Base-by-base conservation (phyloP, 75 land plant species). In the Pseudotsuga menziesii region DNA sequence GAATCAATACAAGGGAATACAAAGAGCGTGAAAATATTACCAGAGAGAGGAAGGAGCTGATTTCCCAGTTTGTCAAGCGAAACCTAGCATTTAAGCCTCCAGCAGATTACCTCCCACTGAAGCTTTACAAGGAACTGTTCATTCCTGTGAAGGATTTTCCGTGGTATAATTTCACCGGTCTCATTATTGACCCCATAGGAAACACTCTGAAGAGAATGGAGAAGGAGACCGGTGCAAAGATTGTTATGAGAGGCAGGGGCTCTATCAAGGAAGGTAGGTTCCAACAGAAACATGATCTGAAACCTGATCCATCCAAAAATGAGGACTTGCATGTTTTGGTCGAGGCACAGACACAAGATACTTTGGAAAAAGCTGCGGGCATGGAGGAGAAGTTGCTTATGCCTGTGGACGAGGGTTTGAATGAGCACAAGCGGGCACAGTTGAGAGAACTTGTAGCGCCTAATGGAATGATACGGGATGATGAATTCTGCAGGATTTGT, bases 201-300 rank as follows among this genome's bases (percentile, higher is more conserved):
- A 97, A 97, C 80, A 97, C 99, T 6, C 98, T 92, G 90, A 97
- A 97, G 83, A 87, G 99, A 76, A 97, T 97, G 98, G 99, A 97
- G 85, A 92, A 76, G 71, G 98, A 97, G 72, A 97, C 98, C 2
- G 99, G 99, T 12, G 99, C 99, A 13, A 94, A 94, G 79, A 94
- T 97, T 79, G 95, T 97, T 15, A 94, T 97, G 35, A 77, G 99
- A 52, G 99, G 99, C 16, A 97, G 92, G 59, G 99, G 99, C 0
- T 97, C 98, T 11, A 86, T 91, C 52, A 96, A 96, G 54, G 99
- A 96, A 64, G 97, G 99, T 2, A 44, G 52, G 8, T 44, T 44
- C 76, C 88, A 78, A 58, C 98, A 94, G 85, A 97, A 97, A 83
- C 78, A 88, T 52, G 92, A 94, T 85, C 71, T 88, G 84, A 92